These are phyloP conservation scores for Fomitopsis betulina DNA, from an alignment of 1,284 basidiomycete species.

Conservation along the genomic window DNA sequence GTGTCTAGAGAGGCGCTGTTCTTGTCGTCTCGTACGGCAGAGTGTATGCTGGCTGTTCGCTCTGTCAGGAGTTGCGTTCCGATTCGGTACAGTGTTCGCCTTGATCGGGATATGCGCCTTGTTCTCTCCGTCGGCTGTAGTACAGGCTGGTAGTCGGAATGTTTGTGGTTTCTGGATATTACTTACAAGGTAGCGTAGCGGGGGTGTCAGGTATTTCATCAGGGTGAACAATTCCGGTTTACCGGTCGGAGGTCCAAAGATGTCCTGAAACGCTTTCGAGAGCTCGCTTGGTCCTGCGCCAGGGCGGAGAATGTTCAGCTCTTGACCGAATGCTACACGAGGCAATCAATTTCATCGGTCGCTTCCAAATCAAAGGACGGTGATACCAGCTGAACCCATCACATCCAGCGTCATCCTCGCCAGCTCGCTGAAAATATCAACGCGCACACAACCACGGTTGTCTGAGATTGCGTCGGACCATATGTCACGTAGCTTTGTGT, in stretches of 20 bases:
- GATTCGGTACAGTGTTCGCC: conserved; percentile 18
- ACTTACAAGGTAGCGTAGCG: conserved; percentile 15
- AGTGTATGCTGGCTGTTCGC: conserved; percentile 30
- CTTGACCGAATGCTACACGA: too few relatives aligned
- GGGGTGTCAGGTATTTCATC: conserved; percentile 3
- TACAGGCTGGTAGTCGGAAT: too few relatives aligned
- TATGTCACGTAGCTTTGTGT: conserved; percentile 15
- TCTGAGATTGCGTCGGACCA: conserved; percentile 17
- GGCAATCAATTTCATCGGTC: too few relatives aligned
- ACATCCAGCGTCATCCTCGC: conserved; percentile 44
- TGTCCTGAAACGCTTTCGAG: conserved; percentile 31
- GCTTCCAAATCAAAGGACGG: too few relatives aligned
- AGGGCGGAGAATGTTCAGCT: too few relatives aligned
- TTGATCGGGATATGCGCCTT: too few relatives aligned
- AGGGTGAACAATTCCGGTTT: neutral
- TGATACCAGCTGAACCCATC: conserved; percentile 41
- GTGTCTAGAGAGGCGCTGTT: too few relatives aligned
- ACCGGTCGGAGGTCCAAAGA: conserved; percentile 9
- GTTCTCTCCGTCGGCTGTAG: too few relatives aligned
- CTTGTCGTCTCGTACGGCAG: too few relatives aligned
- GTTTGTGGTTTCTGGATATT: too few relatives aligned
- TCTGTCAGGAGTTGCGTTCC: conserved; percentile 34
- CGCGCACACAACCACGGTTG: conserved; percentile 10
- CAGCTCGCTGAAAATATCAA: conserved; percentile 41
- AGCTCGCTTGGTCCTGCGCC: conserved; percentile 32